Evolutionary conservation across 2,329 filamentous ascomycete species (phyloP), one percentile per base, ranked within the genome.

Genomic region (Monascus ruber): DNA sequence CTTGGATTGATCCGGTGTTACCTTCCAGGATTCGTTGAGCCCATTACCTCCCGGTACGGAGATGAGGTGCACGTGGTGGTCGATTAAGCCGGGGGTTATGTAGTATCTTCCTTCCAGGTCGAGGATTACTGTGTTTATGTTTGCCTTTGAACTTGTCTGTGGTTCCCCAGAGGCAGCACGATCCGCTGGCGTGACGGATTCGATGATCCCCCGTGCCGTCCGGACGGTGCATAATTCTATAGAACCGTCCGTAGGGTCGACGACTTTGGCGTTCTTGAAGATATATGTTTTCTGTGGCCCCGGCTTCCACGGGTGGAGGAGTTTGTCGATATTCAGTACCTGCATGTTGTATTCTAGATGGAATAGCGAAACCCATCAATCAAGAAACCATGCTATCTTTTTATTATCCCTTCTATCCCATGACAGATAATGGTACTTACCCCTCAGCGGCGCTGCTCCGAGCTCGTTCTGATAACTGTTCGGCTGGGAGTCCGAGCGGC

Each of bases 51-150:
- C 69, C 0, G 70, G 69, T 0, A 65, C 63, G 1, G 65, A 62
- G n/a, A 55, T 55, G 25, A 72, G 48, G 43, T 73, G 70, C 7
- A 73, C 66, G 49, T 73, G 70, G 44, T 63, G 65, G 47, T 76
- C 72, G 28, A 73, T 72, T 4, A 74, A 58, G 4, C 72, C 71
- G 1, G 71, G 71, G 33, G 63, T 62, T 10, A 75, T 17, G 17
- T 17, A 48, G 46, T 65, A 74, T 38, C 62, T 62, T 10, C 67
- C 64, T 5, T 59, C 42, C 0, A 70, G 50, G 43, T 74, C 62
- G 36, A 72, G 44, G 24, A 53, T 39, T 46, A 49, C 40, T 38
- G 48, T 31, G 43, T 46, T 17, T 17, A 17, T 17, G 17, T 17
- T 17, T 17, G 17, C 37, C 47, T 57, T 8, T 28, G 34, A 4